Percentiles rank a stretch among this genome's conserved stretches.
phyloP scores from a whole-genome alignment of 2,329 filamentous ascomycete species.

The Escovopsis sp. region DNA sequence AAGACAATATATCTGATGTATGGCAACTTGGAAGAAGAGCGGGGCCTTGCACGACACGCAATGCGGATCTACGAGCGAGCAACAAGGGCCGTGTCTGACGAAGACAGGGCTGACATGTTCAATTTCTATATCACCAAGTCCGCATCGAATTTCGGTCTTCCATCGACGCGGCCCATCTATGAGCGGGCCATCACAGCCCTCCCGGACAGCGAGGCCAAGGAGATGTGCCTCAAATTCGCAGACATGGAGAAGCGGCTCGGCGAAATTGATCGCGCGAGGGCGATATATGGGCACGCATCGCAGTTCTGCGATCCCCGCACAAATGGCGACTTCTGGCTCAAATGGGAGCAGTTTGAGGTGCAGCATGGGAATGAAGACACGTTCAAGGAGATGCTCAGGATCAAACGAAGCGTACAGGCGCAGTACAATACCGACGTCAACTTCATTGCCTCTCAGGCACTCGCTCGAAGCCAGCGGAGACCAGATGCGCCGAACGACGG shows the following conservation, averaged over 20 bases:
- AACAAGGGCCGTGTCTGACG: conserved; percentile 84
- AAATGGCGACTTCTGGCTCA: conserved; percentile 80
- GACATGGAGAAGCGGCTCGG: conserved; percentile 88
- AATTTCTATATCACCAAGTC: conserved; percentile 99
- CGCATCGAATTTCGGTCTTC: conserved; percentile 91
- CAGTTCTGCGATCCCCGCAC: conserved; percentile 95
- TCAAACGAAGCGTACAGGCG: conserved; percentile 93
- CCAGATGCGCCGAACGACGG: conserved; percentile 26
- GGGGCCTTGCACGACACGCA: conserved; percentile 83
- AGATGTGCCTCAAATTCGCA: conserved; percentile 98
- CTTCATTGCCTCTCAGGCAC: conserved; percentile 90
- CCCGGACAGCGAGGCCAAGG: conserved; percentile 81
- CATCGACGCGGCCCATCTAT: conserved; percentile 89
- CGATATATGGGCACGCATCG: conserved; percentile 91
- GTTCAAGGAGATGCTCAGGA: conserved; percentile 96
- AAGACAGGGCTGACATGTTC: conserved; percentile 94
- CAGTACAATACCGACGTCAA: conserved; percentile 99
- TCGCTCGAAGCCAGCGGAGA: conserved; percentile 65
- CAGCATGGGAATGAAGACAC: conserved; percentile 98
- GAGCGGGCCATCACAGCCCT: conserved; percentile 89
- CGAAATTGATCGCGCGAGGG: conserved; percentile 86
- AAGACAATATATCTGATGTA: conserved; percentile 98
- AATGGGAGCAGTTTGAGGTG: conserved; percentile 95
- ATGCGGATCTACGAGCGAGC: conserved; percentile 99
- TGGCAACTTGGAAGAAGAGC: conserved; percentile 88